Conservation (phyloP, 345 rosid genomes). For the Hypericum androsaemum region DNA sequence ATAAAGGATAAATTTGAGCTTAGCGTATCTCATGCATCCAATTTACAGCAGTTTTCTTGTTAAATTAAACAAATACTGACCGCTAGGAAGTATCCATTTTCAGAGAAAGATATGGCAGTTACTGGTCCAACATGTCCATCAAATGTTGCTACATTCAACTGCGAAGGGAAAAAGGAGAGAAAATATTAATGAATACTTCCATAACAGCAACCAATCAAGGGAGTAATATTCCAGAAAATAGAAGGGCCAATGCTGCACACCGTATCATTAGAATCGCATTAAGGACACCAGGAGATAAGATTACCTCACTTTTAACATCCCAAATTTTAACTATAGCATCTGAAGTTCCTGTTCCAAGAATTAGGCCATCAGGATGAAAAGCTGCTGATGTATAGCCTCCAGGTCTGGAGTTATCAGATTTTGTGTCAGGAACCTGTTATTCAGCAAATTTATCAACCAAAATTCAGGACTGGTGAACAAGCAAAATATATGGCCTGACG, state of each 20-base stretch:
- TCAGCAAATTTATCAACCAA: no score
- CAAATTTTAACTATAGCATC: slow-evolving; percentile 82
- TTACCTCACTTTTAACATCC: slow-evolving; percentile 95
- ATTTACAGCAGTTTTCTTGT: slow-evolving; percentile 4
- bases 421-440: slow-evolving; percentile 52
- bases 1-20: slow-evolving; percentile 23
- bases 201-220: background rate
- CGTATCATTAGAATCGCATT: no score
- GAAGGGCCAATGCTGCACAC: no score
- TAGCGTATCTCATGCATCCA: slow-evolving; percentile 4
- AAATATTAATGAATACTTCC: slow-evolving; percentile 2
- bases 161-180: slow-evolving; percentile 12
- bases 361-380: slow-evolving; percentile 99
- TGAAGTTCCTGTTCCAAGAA: slow-evolving; percentile 90
- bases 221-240: no score
- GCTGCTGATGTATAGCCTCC: slow-evolving; percentile 86
- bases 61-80: slow-evolving; percentile 30
- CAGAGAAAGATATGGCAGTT: slow-evolving; percentile 93
- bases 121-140: slow-evolving; percentile 78
- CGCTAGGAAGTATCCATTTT: slow-evolving; percentile 95
- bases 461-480: no score
- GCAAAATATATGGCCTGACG: no score
- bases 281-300: no score
- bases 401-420: slow-evolving; percentile 25
- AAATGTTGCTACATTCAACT: slow-evolving; percentile 87